Base-by-base conservation (phyloP, 1,284 basidiomycete genomes). In the Ganoderma lucidum region DNA sequence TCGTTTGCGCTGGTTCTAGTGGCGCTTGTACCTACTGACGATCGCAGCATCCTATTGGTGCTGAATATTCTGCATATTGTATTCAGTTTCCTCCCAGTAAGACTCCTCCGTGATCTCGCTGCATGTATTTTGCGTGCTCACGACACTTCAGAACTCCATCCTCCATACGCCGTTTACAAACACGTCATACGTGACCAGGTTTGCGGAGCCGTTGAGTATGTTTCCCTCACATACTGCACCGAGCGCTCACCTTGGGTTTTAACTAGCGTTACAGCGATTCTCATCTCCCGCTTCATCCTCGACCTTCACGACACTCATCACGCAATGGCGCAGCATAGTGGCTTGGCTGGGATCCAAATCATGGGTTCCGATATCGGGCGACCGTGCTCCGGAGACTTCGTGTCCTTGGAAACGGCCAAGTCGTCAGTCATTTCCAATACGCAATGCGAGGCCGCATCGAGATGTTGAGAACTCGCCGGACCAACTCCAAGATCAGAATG, bases 221-320 rank as follows among this genome's bases (percentile, higher is more conserved):
- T 59, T 5, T 59, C 35, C 19, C 56, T 23, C 56, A 9, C 0
- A n/a, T 39, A 4, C 17, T 8, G 15, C 8, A 4, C 14, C 30
- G 35, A 5, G 4, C 10, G n/a, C 56, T 59, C n/a, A 59, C 9
- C 6, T 19, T 19, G 35, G 35, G 1, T 23, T 0, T 8, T 23
- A 3, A 23, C 56, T 17, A 59, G 56, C 9, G 4, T 59, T 15
- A 59, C 56, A 23, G 3, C 56, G 37, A 39, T 59, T 37, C 37
- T 59, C 19, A 39, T 59, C 3, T 59, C 56, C 10, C 56, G 37
- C 35, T 59, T 59, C n/a, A 37, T 59, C 30, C 56, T 59, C 35
- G 56, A 59, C 14, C 56, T 59, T 5, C 56, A 59, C 19, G 56
- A 59, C 6, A 59, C 35, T 19, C 10, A 59, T 14, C 6, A 35